Base-by-base conservation (phyloP, 2,329 filamentous ascomycete species). In the Calonectria henricotiae region DNA sequence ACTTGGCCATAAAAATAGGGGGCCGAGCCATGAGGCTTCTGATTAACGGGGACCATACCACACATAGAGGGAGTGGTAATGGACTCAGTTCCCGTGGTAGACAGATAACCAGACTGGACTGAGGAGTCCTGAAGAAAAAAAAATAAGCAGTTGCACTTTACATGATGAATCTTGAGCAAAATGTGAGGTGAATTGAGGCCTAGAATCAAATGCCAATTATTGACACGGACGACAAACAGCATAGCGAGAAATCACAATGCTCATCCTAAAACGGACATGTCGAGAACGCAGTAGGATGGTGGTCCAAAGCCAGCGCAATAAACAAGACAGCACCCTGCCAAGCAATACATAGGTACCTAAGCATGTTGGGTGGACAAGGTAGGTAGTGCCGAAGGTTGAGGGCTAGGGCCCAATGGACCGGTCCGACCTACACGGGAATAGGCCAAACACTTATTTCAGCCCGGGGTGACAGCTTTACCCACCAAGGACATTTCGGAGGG, bases 41-140 rank as follows among this genome's bases (percentile, higher is more conserved):
- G 73, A 74, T 66, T 68, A 67, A 76, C 71, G 75, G 77, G 68
- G 75, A 73, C 72, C 70, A 77, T 73, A 71, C 69, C 72, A 71
- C 71, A 55, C 43, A 70, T 62, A 68, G 61, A 66, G 69, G 64
- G 61, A 68, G 73, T 72, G 73, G 73, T 62, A 62, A 71, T 71
- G 75, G 73, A 71, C 69, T 76, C 74, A 73, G 73, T 75, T 75
- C 75, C 78, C 77, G 75, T 78, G 77, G 77, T 79, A 79, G 77
- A 79, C 76, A 79, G 78, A 79, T 65, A 77, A 77, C 77, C 77
- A 78, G 77, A 78, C 74, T 78, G 76, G 78, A 79, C 78, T 79
- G 78, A 77, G 78, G 68, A 75, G 78, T 80, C 77, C 77, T 77
- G 65, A 73, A 75, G 77, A 79, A 79, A 79, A 79, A 79, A 79